phyloP scores from a whole-genome alignment of 108 stramenopile species.

The Cyclotella baltica region DNA sequence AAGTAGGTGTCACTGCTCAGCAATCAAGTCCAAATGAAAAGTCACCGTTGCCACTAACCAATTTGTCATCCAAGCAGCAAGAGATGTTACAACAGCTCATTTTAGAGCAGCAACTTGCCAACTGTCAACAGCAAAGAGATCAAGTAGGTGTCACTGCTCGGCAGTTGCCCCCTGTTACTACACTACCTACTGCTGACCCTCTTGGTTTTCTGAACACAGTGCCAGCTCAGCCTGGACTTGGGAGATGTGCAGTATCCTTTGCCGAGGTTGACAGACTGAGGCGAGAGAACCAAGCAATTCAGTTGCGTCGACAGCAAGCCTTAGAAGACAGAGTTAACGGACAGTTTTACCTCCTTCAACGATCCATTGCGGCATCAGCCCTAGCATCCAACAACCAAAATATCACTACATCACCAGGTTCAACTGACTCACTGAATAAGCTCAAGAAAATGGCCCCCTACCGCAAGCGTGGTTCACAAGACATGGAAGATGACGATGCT shows the following conservation, averaged over 20 bases:
- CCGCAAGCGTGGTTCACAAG: neutral
- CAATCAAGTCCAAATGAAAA: no score
- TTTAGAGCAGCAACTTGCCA: constrained; percentile 1
- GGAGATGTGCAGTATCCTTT: constrained; percentile 20
- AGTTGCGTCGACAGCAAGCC: constrained; percentile 21
- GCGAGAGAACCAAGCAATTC: constrained; percentile 32
- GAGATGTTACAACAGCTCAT: neutral
- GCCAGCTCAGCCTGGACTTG: neutral
- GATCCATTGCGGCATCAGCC: neutral
- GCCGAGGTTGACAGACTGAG: constrained; percentile 37
- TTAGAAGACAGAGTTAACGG: constrained; percentile 32
- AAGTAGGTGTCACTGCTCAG: neutral
- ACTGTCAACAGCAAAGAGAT: neutral
- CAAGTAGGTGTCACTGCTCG: neutral
- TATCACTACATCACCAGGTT: neutral
- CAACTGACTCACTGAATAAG: neutral
- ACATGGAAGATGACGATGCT: neutral
- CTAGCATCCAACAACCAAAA: neutral
- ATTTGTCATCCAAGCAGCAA: constrained; percentile 1
- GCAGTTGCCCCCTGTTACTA: neutral
- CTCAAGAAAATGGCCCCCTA: neutral
- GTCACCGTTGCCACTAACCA: neutral
- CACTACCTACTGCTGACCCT: neutral
- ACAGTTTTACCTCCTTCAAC: constrained; percentile 12
- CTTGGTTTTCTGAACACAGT: neutral